Percentiles rank a stretch among this genome's conserved stretches.
These are phyloP conservation scores for Fomitopsis pinicola DNA, from an alignment of 1,284 basidiomycete species.

Conservation along the genomic window DNA sequence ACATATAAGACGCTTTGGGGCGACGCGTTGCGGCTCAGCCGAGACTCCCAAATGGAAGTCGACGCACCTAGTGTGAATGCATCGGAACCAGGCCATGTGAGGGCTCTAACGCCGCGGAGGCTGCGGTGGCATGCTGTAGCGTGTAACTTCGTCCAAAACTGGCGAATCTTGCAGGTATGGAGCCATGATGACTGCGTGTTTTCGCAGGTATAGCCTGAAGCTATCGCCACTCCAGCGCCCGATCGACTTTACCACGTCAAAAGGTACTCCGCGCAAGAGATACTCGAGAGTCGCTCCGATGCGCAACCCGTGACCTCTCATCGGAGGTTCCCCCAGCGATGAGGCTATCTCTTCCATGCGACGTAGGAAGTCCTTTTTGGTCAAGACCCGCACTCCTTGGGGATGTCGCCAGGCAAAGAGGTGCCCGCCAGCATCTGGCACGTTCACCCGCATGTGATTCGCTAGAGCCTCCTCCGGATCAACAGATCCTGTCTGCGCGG, in stretches of 20 bases:
- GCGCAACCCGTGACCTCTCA: conserved; percentile 9
- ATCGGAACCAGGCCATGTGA: no score
- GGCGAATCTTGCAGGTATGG: conserved; percentile 17
- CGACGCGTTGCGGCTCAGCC: no score
- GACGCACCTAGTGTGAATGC: no score
- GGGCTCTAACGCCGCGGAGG: no score
- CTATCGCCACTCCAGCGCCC: conserved; percentile 31
- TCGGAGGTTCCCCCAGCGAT: no score
- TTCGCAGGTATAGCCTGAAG: conserved; percentile 19
- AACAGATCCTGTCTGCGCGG: neutral
- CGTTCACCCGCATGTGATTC: conserved; percentile 6
- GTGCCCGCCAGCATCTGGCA: neutral
- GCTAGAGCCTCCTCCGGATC: neutral
- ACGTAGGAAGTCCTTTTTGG: no score
- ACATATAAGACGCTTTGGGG: no score
- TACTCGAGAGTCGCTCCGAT: conserved; percentile 13
- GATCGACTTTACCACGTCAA: conserved; percentile 26
- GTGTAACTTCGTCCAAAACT: conserved; percentile 11
- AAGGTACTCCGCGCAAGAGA: conserved; percentile 12
- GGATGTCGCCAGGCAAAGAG: neutral
- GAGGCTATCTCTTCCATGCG: no score
- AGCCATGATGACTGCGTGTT: conserved; percentile 4
- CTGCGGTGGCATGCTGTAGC: conserved; percentile 15
- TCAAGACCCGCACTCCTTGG: no score
- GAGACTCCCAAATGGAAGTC: no score